These are phyloP conservation scores for Phytophthora brassicae DNA, from an alignment of 352 stramenopile species.

Conservation along the genomic window DNA sequence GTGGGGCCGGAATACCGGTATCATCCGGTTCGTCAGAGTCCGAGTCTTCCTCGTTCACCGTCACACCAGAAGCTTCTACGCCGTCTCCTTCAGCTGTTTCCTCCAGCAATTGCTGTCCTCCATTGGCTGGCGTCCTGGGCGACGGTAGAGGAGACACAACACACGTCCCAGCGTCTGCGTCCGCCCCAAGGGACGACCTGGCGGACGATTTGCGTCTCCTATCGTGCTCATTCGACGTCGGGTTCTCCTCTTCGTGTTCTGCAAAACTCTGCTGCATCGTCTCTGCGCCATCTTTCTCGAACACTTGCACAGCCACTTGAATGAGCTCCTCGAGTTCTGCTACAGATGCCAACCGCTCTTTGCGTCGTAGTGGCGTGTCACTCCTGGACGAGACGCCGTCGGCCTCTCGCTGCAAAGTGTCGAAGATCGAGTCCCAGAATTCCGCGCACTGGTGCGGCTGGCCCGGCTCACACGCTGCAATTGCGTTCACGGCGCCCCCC, in stretches of 20 bases:
- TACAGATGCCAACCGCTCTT: slow-evolving; percentile 49
- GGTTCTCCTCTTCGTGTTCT: slow-evolving; percentile 39
- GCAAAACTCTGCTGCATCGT: slow-evolving; percentile 71
- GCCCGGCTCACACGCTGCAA: slow-evolving; percentile 43
- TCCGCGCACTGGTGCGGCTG: slow-evolving; percentile 55
- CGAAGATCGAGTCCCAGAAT: slow-evolving; percentile 78
- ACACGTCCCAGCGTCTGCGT: slow-evolving; percentile 11
- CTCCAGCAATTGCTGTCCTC: neutral
- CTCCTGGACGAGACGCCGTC: slow-evolving; percentile 42
- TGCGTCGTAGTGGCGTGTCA: slow-evolving; percentile 37
- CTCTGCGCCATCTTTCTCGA: slow-evolving; percentile 67
- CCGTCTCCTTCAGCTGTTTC: slow-evolving; percentile 17
- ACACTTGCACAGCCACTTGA: slow-evolving; percentile 71
- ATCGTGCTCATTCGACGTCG: slow-evolving; percentile 1
- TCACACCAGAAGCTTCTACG: slow-evolving; percentile 24
- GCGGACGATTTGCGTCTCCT: slow-evolving; percentile 39
- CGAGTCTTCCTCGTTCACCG: slow-evolving; percentile 32
- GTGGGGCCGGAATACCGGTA: slow-evolving; percentile 33
- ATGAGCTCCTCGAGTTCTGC: slow-evolving; percentile 78
- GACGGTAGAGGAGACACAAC: slow-evolving; percentile 31
- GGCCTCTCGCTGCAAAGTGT: slow-evolving; percentile 62
- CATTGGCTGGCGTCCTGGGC: slow-evolving; percentile 20
- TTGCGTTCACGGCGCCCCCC: slow-evolving; percentile 56
- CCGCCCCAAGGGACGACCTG: slow-evolving; percentile 22
- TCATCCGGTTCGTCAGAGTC: slow-evolving; percentile 43